Conservation (phyloP, 805 yeast species). For the Nakazawaea peltata region DNA sequence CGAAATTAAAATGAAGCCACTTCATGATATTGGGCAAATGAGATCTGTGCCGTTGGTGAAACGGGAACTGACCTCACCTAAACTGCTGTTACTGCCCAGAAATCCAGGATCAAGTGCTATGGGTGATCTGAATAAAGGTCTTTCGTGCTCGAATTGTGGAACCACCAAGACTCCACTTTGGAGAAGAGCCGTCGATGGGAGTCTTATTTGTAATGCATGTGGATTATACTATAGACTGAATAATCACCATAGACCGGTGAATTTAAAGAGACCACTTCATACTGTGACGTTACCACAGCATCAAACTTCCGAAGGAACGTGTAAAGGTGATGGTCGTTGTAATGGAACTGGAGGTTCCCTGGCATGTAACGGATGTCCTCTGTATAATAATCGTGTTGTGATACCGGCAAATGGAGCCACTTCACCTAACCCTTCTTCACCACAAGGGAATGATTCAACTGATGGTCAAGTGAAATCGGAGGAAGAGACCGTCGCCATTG, state of each 20-base stretch:
- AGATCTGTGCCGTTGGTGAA: no score
- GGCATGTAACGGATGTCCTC: conserved; percentile 80
- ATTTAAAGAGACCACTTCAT: conserved; percentile 51
- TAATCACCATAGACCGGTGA: conserved; percentile 56
- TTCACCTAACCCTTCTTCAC: background rate
- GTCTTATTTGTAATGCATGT: conserved; percentile 51
- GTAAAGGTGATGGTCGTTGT: conserved; percentile 73
- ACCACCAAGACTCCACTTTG: conserved; percentile 51
- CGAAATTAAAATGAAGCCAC: no score
- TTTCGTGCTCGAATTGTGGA: conserved; percentile 45
- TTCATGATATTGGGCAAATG: no score
- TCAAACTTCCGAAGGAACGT: conserved; percentile 38
- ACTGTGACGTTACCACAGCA: conserved; percentile 31
- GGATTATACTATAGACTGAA: conserved; percentile 51
- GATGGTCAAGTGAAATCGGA: background rate
- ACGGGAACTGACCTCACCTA: no score
- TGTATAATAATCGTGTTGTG: conserved; percentile 62
- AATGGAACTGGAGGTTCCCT: conserved; percentile 83
- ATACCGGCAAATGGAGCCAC: conserved; percentile 5
- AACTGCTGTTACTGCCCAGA: no score
- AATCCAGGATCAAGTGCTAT: no score
- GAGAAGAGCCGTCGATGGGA: conserved; percentile 52
- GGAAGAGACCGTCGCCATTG: conserved; percentile 48
- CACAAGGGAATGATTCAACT: background rate
- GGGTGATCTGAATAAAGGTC: no score